Evolutionary conservation across 1,284 basidiomycete species (phyloP).

Genomic region (Stygiomarasmius scandens): DNA sequence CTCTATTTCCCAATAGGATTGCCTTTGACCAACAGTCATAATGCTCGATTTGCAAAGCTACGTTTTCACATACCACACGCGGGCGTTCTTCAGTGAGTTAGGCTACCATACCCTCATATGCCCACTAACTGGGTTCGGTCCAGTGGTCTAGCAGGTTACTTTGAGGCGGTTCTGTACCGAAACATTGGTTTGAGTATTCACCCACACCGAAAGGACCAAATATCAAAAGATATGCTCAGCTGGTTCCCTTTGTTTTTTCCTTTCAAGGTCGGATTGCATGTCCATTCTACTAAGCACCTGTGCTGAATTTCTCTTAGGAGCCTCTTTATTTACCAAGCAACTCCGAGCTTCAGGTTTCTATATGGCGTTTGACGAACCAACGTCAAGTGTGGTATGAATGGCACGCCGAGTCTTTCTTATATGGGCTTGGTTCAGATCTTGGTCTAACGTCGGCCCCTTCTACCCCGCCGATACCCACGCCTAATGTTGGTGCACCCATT

Average conservation of each 20-base stretch:
- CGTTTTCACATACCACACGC: conserved; percentile 95
- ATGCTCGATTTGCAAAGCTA: conserved; percentile 77
- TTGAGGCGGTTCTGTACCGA: conserved; percentile 92
- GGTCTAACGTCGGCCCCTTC: conserved; percentile 2
- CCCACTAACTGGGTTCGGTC: background rate
- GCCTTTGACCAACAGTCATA: conserved; percentile 88
- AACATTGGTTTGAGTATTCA: conserved; percentile 93
- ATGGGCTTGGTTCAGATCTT: background rate
- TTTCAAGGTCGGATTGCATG: conserved; percentile 60
- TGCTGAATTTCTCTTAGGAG: conserved; percentile 52
- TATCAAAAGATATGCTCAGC: conserved; percentile 95
- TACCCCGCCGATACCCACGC: conserved; percentile 19
- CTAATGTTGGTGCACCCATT: conserved; percentile 32
- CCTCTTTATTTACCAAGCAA: conserved; percentile 92
- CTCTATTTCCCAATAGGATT: conserved; percentile 52
- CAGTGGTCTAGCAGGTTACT: conserved; percentile 94
- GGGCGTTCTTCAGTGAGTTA: conserved; percentile 78
- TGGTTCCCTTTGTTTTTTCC: conserved; percentile 99
- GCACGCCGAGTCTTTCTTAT: conserved; percentile 91
- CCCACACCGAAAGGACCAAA: conserved; percentile 80
- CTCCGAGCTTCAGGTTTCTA: conserved; percentile 89
- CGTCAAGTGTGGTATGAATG: conserved; percentile 98
- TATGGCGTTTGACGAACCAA: conserved; percentile 92
- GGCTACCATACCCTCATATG: background rate
- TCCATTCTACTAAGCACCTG: background rate